phyloP scores from a whole-genome alignment of 495 filamentous ascomycete genomes.

The Penicillium ochrochloron region DNA sequence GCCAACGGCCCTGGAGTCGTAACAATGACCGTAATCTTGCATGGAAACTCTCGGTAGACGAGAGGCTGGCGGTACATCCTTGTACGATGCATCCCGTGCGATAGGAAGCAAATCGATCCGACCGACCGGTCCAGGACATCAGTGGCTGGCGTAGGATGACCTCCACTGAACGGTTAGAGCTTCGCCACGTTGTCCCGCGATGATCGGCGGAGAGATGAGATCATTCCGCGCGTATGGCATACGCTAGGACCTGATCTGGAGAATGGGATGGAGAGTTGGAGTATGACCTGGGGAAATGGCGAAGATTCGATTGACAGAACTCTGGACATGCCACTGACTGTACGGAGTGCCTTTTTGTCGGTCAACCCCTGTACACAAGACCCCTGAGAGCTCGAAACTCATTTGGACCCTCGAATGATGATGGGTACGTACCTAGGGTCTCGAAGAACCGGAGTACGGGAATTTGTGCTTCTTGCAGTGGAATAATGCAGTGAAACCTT shows the following conservation, averaged over 20 bases:
- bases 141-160: slow-evolving; percentile 2
- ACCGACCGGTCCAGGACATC: background rate
- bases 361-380: background rate
- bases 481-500: slow-evolving; percentile 5
- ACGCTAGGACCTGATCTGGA: background rate
- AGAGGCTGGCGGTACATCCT: background rate
- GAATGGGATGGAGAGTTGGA: background rate
- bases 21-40: slow-evolving; percentile 6
- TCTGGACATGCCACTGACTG: background rate
- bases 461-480: background rate
- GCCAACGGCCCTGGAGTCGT: background rate
- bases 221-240: background rate
- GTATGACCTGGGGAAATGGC: background rate
- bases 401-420: background rate
- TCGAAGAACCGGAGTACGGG: background rate
- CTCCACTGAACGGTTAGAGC: background rate
- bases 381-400: background rate
- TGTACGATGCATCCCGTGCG: background rate
- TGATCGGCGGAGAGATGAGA: background rate
- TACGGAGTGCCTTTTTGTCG: background rate
- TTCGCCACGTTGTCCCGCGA: slow-evolving; percentile 4
- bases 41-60: background rate
- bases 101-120: background rate
- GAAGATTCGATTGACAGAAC: background rate
- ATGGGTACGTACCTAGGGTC: background rate